Evolutionary conservation across 1,284 basidiomycete genomes (phyloP), one percentile per base, ranked within the genome.

Genomic region (Anthracocystis panici-leucophaei): DNA sequence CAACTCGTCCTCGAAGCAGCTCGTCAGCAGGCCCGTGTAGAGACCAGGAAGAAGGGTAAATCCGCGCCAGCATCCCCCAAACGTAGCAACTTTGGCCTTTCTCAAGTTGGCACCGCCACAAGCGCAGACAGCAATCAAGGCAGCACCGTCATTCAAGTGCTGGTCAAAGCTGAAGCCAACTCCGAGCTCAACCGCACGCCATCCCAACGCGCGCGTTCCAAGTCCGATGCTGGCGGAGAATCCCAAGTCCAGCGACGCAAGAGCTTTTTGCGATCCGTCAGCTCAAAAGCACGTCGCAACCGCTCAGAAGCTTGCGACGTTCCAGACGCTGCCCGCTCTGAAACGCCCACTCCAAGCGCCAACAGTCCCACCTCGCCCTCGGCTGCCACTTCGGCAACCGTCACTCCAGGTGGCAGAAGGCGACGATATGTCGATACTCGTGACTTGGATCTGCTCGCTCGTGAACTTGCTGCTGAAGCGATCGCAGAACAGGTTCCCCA

Each of bases 381-480:
- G 5, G 57, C 50, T 42, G 46, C 52, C 12, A 44, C 64, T 11
- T 64, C 65, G 14, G 70, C 65, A 10, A 60, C 69, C 8, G 59
- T 54, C 31, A 75, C 72, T 9, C 66, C 66, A 2, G 65, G 62
- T 7, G 67, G 67, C 21, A 44, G 74, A 44, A 54, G 78, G 38
- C 59, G 80, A 14, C 55, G 79, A 27, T 81, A 69, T 41, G 61
- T 41, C 33, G 78, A 81, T 40, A 81, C 80, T 12, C 66, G 80
- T 14, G 72, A 80, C n/a, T 49, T 81, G 18, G 75, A 81, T 31
- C 49, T 81, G 27, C 46, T 81, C 16, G 78, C 78, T 3, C 62
- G 73, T 35, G 78, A 81, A 49, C 73, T 81, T 14, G 78, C 80
- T 4, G 79, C 76, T n/a, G 76, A 81, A 55, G 67, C 77, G 10